These are phyloP conservation scores for Cyclocybe cylindracea DNA, from an alignment of 768 basidiomycete species.

Conservation along the genomic window DNA sequence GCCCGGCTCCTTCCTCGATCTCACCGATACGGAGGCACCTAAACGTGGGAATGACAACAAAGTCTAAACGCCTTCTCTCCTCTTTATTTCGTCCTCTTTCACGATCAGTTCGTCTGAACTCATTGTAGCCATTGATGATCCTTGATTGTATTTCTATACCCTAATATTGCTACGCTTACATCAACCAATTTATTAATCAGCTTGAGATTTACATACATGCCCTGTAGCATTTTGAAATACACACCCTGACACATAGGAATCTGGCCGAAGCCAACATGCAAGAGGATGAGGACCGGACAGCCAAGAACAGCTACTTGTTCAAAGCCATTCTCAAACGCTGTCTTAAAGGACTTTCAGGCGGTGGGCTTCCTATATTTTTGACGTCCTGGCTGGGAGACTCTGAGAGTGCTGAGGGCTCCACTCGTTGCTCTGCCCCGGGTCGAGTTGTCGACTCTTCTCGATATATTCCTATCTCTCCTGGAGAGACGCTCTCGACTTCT, in stretches of 20 bases:
- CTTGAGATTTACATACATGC: background rate
- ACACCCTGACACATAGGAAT: background rate
- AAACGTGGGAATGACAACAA: slow-evolving; percentile 13
- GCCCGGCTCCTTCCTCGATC: slow-evolving; percentile 25
- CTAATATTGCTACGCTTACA: background rate
- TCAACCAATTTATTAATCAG: background rate
- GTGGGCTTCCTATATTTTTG: slow-evolving; percentile 11
- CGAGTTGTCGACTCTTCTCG: slow-evolving; percentile 13
- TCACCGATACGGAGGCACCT: slow-evolving; percentile 11
- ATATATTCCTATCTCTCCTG: slow-evolving; percentile 33
- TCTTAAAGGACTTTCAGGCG: slow-evolving; percentile 26
- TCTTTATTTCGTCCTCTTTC: background rate
- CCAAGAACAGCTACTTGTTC: slow-evolving; percentile 15
- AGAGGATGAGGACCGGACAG: background rate
- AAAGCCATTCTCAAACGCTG: slow-evolving; percentile 29
- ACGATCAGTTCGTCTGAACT: background rate
- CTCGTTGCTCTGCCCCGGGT: background rate
- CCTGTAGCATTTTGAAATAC: background rate
- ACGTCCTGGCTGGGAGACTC: slow-evolving; percentile 7
- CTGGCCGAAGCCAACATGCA: background rate
- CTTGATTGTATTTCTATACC: background rate
- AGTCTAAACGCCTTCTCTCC: slow-evolving; percentile 3
- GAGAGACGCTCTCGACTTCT: slow-evolving; percentile 56
- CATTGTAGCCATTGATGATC: background rate
- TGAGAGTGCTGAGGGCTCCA: background rate